phyloP scores from a whole-genome alignment of 2,329 filamentous ascomycete genomes.

The Colletotrichum melonis region DNA sequence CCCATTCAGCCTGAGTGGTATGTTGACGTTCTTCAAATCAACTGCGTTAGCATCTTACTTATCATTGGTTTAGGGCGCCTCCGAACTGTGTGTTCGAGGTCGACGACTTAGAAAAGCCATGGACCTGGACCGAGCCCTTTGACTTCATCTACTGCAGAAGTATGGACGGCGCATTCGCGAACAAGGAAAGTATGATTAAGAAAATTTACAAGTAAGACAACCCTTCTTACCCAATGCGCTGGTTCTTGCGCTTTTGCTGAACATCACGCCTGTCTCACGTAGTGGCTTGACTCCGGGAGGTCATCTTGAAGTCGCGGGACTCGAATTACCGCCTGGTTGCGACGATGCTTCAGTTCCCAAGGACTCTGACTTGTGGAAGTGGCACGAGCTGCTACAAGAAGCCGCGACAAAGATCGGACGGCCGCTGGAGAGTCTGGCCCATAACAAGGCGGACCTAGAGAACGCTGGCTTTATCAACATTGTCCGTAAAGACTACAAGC shows the following conservation, averaged over 20 bases:
- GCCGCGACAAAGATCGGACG: constrained; percentile 44
- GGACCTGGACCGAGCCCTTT: constrained; percentile 45
- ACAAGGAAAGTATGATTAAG: constrained; percentile 40
- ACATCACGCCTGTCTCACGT: background rate
- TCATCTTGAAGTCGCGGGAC: constrained; percentile 45
- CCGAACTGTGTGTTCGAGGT: constrained; percentile 57
- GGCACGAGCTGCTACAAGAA: constrained; percentile 44
- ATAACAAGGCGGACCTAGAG: constrained; percentile 40
- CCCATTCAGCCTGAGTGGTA: constrained; percentile 25
- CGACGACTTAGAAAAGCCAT: constrained; percentile 49
- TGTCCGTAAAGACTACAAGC: background rate
- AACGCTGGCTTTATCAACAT: constrained; percentile 19
- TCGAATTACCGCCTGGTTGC: constrained; percentile 40
- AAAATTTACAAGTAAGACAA: constrained; percentile 38
- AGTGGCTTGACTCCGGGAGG: constrained; percentile 43
- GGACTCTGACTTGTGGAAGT: constrained; percentile 43
- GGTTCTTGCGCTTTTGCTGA: background rate
- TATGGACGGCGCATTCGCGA: constrained; percentile 43
- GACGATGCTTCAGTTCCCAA: constrained; percentile 45
- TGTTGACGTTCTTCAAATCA: background rate
- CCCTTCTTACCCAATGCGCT: background rate
- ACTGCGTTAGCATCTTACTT: background rate
- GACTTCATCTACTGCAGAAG: constrained; percentile 49
- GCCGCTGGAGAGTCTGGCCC: constrained; percentile 38
- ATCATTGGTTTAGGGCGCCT: constrained; percentile 44